Base-by-base conservation (phyloP, 2,329 filamentous ascomycete species). In the Alternaria brassicae region DNA sequence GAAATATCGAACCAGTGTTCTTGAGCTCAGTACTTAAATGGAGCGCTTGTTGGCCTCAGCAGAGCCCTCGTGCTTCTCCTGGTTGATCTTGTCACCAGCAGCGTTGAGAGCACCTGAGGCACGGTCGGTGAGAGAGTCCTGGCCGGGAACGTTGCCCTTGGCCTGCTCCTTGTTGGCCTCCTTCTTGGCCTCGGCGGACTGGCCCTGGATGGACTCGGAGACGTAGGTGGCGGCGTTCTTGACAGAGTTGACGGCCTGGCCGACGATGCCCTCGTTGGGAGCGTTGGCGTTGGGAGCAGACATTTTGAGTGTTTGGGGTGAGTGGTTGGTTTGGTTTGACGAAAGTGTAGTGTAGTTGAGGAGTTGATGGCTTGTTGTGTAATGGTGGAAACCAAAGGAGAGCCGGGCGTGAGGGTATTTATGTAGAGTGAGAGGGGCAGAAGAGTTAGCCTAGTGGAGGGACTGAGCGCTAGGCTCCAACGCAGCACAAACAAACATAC, bases 161-260 rank as follows among this genome's bases (percentile, higher is more conserved):
- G 77, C 78, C 66, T 79, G 77, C 66, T 72, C 69, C 85, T 90
- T 89, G 85, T 90, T 90, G 81, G 81, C 81, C 81, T 89, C 87
- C 86, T 90, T 90, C 80, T 83, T 86, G 62, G 84, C 80, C 67
- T 84, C 82, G 62, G 81, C 80, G 63, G 82, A 74, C 61, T 81
- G 81, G 76, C 88, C 81, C 82, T 89, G 83, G 75, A 87, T 78
- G 72, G 82, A 80, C 83, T 89, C 88, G 68, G 85, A 79, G 80
- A 89, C 86, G 85, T 89, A 89, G 85, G 89, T 89, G 81, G 81
- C 86, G 73, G 84, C 84, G 80, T 89, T 86, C 82, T 78, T 72
- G 65, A 76, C 65, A 47, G 73, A 73, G 75, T 79, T 79, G 74
- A 66, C 61, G 68, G 71, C 66, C 72, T 78, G 74, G 70, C 77